These are phyloP conservation scores for Stagonosporopsis chrysanthemi DNA, from an alignment of 2,329 filamentous ascomycete genomes.

Conservation along the genomic window DNA sequence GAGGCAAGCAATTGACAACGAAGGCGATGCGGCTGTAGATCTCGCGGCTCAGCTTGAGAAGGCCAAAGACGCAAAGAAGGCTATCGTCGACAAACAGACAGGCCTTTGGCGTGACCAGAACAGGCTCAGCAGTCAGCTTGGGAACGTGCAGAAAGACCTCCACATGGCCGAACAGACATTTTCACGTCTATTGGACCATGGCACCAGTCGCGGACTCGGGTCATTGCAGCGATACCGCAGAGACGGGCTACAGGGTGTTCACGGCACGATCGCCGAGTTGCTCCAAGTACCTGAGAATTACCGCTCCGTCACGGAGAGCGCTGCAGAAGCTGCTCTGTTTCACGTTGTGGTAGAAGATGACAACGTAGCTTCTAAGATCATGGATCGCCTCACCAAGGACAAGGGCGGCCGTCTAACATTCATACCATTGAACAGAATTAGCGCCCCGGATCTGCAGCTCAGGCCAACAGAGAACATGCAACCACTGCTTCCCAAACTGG, in stretches of 20 bases:
- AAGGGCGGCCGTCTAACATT: conserved; percentile 90
- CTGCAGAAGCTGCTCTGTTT: conserved; percentile 90
- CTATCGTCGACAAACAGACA: conserved; percentile 85
- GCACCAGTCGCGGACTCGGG: conserved; percentile 85
- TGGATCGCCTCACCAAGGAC: conserved; percentile 79
- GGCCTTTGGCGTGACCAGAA: conserved; percentile 88
- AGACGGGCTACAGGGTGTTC: conserved; percentile 82
- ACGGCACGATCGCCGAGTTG: conserved; percentile 93
- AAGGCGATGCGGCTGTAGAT: conserved; percentile 74
- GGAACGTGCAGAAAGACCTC: conserved; percentile 77
- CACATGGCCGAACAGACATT: conserved; percentile 79
- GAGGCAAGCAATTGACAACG: conserved; percentile 77
- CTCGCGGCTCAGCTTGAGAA: conserved; percentile 77
- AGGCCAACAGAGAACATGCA: conserved; percentile 88
- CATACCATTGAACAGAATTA: conserved; percentile 87
- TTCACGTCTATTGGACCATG: conserved; percentile 86
- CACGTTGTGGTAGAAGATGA: conserved; percentile 96
- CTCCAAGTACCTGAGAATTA: conserved; percentile 86
- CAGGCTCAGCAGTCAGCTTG: conserved; percentile 79
- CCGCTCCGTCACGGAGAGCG: conserved; percentile 88
- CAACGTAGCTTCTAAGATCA: conserved; percentile 81
- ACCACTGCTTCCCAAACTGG: conserved; percentile 83
- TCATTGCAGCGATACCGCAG: conserved; percentile 83
- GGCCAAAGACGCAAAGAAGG: conserved; percentile 80
- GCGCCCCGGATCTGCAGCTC: conserved; percentile 74